These are phyloP conservation scores for Aspergillus tamarii DNA, from an alignment of 2,329 filamentous ascomycete species.

Conservation along the genomic window DNA sequence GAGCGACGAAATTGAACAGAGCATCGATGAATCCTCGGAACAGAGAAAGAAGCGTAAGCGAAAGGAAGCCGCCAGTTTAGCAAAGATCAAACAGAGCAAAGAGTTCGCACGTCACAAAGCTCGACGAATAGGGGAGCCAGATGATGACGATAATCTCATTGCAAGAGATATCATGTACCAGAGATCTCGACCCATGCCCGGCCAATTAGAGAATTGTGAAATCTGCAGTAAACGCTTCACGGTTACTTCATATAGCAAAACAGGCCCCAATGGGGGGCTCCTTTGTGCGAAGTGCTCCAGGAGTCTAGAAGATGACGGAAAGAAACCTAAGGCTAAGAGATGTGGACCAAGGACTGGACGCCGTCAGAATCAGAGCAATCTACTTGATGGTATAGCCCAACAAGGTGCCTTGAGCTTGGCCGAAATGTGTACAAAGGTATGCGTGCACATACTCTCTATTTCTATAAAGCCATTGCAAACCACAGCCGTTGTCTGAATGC, in stretches of 20 bases:
- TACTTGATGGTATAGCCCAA: conserved; percentile 71
- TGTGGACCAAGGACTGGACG: conserved; percentile 61
- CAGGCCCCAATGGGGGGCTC: conserved; percentile 81
- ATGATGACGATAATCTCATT: conserved; percentile 52
- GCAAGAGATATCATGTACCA: conserved; percentile 58
- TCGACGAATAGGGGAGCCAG: conserved; percentile 45
- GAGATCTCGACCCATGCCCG: conserved; percentile 66
- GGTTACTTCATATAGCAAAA: conserved; percentile 84
- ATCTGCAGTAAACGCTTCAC: conserved; percentile 86
- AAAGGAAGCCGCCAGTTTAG: conserved; percentile 50
- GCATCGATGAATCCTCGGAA: conserved; percentile 45
- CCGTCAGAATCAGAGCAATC: conserved; percentile 78
- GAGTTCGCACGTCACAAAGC: conserved; percentile 51
- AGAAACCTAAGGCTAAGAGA: conserved; percentile 59
- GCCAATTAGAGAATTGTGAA: conserved; percentile 87
- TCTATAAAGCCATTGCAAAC: not conserved
- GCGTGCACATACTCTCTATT: not conserved
- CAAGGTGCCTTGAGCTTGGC: conserved; percentile 48
- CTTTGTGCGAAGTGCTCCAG: conserved; percentile 82
- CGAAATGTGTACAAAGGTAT: conserved; percentile 62
- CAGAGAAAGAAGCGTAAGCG: conserved; percentile 61
- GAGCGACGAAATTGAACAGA: conserved; percentile 37
- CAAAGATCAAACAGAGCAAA: conserved; percentile 55
- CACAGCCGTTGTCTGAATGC: not conserved
- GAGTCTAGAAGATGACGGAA: conserved; percentile 68